Conservation (phyloP, 768 basidiomycete species). For the Pleurotus cornucopiae region DNA sequence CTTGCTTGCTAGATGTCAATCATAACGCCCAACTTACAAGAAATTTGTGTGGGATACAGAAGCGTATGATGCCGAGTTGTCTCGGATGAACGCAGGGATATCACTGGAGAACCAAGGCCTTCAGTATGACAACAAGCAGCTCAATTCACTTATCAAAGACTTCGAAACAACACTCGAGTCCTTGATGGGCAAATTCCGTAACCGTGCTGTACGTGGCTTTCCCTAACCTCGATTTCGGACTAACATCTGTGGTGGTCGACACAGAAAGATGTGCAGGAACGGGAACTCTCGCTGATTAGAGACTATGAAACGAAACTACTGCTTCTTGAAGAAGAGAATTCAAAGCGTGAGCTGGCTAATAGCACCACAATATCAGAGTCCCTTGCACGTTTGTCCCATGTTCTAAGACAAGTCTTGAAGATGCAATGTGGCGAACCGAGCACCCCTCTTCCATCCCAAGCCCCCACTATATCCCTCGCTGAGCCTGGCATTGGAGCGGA, state of each 20-base stretch:
- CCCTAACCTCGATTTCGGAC: constrained; percentile 4
- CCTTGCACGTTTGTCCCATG: constrained; percentile 63
- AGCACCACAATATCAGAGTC: constrained; percentile 65
- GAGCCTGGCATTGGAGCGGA: neutral
- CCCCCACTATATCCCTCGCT: neutral
- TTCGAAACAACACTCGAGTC: constrained; percentile 95
- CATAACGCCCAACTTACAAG: constrained; percentile 11
- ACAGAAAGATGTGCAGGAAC: constrained; percentile 90
- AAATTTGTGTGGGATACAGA: constrained; percentile 43
- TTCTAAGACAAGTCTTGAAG: constrained; percentile 68
- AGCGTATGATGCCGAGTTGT: constrained; percentile 84
- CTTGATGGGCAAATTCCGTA: constrained; percentile 88
- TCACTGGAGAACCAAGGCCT: constrained; percentile 78
- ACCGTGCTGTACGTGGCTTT: constrained; percentile 70
- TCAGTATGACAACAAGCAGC: constrained; percentile 93
- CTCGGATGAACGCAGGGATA: constrained; percentile 81
- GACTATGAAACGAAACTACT: constrained; percentile 90
- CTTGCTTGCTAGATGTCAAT: neutral
- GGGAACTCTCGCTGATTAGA: constrained; percentile 82
- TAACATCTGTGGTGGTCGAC: too few relatives aligned
- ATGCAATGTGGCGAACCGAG: constrained; percentile 60
- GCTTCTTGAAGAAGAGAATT: constrained; percentile 64
- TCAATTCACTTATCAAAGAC: constrained; percentile 89
- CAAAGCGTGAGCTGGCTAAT: constrained; percentile 52
- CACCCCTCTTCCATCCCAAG: constrained; percentile 10